phyloP scores from a whole-genome alignment of 2,329 filamentous ascomycete genomes.

The Trematosphaeria pertusa region DNA sequence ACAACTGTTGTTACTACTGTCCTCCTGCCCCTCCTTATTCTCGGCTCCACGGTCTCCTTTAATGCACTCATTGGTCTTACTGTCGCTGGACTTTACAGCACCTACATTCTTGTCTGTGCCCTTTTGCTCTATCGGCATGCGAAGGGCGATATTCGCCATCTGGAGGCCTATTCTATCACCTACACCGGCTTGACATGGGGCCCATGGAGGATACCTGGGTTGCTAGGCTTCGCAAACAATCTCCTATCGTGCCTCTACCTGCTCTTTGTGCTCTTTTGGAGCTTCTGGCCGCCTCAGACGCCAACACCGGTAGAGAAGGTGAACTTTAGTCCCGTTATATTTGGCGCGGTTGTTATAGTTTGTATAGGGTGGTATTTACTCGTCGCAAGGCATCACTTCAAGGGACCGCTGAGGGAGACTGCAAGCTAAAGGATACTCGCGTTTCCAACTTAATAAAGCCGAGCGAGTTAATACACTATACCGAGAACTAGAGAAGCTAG shows the following conservation, averaged over 20 bases:
- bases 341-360: conserved; percentile 2
- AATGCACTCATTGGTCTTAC: conserved; percentile 7
- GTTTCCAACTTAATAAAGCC: too few species aligned
- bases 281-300: conserved; percentile 7
- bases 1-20: neutral
- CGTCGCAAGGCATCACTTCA: neutral
- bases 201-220: conserved; percentile 10
- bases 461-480: too few species aligned
- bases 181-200: conserved; percentile 6
- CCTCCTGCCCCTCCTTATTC: conserved; percentile 12
- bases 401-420: conserved; percentile 1
- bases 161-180: neutral
- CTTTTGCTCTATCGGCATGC: conserved; percentile 14
- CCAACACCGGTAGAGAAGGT: neutral
- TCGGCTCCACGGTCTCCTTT: conserved; percentile 15
- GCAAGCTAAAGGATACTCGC: too few species aligned
- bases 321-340: conserved; percentile 9
- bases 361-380: conserved; percentile 4
- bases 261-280: conserved; percentile 1
- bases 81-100: conserved; percentile 10
- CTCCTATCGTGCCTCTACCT: conserved; percentile 6
- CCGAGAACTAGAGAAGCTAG: too few species aligned
- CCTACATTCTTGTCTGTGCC: conserved; percentile 11
- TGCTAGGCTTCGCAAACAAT: conserved; percentile 7
- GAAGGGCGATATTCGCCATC: conserved; percentile 3